Conservation (phyloP, 805 yeast genomes). For the Lipomyces spencermartinsiae region DNA sequence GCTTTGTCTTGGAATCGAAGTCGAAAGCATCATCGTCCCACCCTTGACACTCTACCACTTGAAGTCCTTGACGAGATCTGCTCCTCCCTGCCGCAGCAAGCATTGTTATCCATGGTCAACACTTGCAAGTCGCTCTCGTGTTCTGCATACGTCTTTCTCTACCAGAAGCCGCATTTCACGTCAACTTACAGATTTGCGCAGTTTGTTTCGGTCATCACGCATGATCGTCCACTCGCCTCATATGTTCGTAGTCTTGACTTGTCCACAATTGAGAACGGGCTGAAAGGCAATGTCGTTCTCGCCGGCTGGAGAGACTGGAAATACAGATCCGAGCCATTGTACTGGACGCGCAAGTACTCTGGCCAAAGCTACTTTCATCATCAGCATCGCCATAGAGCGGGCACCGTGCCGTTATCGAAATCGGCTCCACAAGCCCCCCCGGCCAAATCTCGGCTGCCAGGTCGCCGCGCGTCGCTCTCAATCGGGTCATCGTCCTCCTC, state of each 20-base stretch:
- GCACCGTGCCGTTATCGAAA: slow-evolving; percentile 13
- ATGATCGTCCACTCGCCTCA: slow-evolving; percentile 60
- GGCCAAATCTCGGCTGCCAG: slow-evolving; percentile 6
- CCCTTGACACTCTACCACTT: slow-evolving; percentile 41
- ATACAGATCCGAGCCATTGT: slow-evolving; percentile 66
- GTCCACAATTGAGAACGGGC: slow-evolving; percentile 50
- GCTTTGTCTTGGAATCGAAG: slow-evolving; percentile 16
- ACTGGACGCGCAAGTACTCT: slow-evolving; percentile 30
- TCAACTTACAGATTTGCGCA: slow-evolving; percentile 84
- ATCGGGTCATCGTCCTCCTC: slow-evolving; percentile 10
- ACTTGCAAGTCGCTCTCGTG: slow-evolving; percentile 28
- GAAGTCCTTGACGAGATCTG: slow-evolving; percentile 43
- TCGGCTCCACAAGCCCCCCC: not conserved
- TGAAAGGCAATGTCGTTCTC: slow-evolving; percentile 41
- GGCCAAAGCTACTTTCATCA: slow-evolving; percentile 35
- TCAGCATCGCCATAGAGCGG: slow-evolving; percentile 31
- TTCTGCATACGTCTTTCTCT: slow-evolving; percentile 49
- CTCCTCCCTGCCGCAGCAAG: slow-evolving; percentile 47
- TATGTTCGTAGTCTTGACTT: slow-evolving; percentile 66
- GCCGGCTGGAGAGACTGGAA: slow-evolving; percentile 97
- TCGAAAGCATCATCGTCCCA: slow-evolving; percentile 14
- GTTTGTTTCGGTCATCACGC: slow-evolving; percentile 70
- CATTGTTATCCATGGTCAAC: slow-evolving; percentile 58
- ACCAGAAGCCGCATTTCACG: slow-evolving; percentile 59
- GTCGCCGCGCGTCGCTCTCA: slow-evolving; percentile 10